A percentile compares a stretch with the other conserved stretches of the same genome.
phyloP scores from a whole-genome alignment of 2,329 filamentous ascomycete species.

The Claviceps monticola region DNA sequence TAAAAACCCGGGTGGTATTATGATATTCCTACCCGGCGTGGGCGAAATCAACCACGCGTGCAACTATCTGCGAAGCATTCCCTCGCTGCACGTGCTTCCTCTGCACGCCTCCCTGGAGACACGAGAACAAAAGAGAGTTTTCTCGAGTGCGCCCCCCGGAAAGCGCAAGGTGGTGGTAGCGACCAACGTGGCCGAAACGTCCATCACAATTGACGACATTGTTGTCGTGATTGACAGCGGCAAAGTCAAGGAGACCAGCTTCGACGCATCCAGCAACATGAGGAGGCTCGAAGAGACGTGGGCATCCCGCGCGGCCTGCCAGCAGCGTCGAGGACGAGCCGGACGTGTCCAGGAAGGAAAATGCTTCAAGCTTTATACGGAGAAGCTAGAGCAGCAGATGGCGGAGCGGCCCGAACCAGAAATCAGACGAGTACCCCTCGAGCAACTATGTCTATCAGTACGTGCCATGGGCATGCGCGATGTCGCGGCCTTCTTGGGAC shows the following conservation, averaged over 20 bases:
- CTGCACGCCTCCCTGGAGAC: constrained; percentile 87
- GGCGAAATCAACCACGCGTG: constrained; percentile 81
- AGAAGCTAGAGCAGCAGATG: constrained; percentile 77
- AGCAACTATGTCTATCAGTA: constrained; percentile 88
- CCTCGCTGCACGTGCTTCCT: constrained; percentile 61
- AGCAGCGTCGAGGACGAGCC: constrained; percentile 84
- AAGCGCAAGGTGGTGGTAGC: constrained; percentile 88
- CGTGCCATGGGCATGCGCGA: constrained; percentile 87
- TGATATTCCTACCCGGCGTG: constrained; percentile 91
- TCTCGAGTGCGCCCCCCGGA: constrained; percentile 58
- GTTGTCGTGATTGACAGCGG: constrained; percentile 93
- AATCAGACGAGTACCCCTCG: constrained; percentile 80
- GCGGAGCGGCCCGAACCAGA: constrained; percentile 80
- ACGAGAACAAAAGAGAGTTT: constrained; percentile 76
- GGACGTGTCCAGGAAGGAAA: constrained; percentile 82
- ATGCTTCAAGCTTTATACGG: constrained; percentile 92
- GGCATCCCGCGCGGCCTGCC: constrained; percentile 87
- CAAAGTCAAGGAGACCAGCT: constrained; percentile 91
- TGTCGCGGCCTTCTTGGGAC: constrained; percentile 65
- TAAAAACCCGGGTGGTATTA: constrained; percentile 61
- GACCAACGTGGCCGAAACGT: constrained; percentile 95
- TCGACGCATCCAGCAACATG: constrained; percentile 85
- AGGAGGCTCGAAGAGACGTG: constrained; percentile 87
- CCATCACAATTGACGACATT: constrained; percentile 96
- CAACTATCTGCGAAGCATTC: constrained; percentile 48